phyloP scores from a whole-genome alignment of 1,284 basidiomycete genomes.

The Moesziomyces sp. region DNA sequence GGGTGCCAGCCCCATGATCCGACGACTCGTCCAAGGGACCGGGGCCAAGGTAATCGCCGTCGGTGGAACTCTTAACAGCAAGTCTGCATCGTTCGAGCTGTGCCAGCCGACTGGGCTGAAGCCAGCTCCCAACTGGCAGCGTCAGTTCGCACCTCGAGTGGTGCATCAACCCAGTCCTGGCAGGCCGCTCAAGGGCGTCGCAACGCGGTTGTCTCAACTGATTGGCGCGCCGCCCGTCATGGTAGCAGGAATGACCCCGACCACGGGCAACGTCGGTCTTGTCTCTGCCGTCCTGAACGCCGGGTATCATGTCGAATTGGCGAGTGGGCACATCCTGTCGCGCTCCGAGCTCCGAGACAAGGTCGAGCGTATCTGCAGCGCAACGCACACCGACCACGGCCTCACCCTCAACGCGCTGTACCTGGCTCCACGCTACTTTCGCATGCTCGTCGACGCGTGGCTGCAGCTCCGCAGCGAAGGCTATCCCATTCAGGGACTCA shows the following conservation, averaged over 20 bases:
- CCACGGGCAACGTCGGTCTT: conserved; percentile 60
- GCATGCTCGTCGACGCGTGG: conserved; percentile 95
- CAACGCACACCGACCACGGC: conserved; percentile 68
- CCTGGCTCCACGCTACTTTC: conserved; percentile 96
- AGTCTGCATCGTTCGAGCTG: too few species aligned
- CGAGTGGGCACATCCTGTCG: conserved; percentile 97
- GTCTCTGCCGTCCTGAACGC: conserved; percentile 82
- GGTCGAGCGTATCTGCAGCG: conserved; percentile 70
- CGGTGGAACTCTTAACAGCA: too few species aligned
- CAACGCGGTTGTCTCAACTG: conserved; percentile 94
- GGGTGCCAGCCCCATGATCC: too few species aligned
- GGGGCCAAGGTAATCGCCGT: too few species aligned
- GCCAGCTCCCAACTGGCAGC: conserved; percentile 73
- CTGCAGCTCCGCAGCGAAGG: conserved; percentile 96
- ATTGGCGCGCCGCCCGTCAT: conserved; percentile 96
- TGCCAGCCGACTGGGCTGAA: too few species aligned
- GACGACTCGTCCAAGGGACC: too few species aligned
- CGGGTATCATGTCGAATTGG: conserved; percentile 94
- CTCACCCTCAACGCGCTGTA: conserved; percentile 94
- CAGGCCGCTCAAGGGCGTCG: conserved; percentile 74
- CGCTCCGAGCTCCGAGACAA: conserved; percentile 85
- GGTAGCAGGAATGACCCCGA: conserved; percentile 88
- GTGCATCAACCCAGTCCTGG: conserved; percentile 72
- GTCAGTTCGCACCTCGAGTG: conserved; percentile 84
- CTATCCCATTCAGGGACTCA: conserved; percentile 94